These are phyloP conservation scores for Verbascum thapsus DNA, from an alignment of 257 asterid species.

Conservation along the genomic window DNA sequence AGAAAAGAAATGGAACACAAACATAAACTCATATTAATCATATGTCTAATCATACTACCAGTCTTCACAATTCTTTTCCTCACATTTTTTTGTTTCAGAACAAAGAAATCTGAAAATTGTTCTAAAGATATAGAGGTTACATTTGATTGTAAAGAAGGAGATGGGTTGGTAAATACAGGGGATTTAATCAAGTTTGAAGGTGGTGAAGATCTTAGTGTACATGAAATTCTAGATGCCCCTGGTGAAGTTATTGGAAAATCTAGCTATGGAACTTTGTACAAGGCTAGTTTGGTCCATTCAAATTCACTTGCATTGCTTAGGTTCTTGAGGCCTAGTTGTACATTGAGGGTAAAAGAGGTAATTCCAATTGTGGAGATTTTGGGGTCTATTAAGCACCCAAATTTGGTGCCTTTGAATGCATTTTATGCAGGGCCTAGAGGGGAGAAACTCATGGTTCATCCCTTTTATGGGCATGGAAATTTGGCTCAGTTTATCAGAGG, in stretches of 20 bases:
- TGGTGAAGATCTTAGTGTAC: constrained; percentile 60
- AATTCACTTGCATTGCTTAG: constrained; percentile 64
- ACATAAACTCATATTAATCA: constrained; percentile 47
- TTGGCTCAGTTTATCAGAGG: constrained; percentile 78
- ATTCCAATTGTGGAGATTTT: constrained; percentile 60
- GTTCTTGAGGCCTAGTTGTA: constrained; percentile 89
- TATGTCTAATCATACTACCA: constrained; percentile 42
- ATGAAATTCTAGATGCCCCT: constrained; percentile 82
- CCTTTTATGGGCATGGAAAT: constrained; percentile 65
- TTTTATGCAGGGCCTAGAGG: constrained; percentile 86
- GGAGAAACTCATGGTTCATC: constrained; percentile 87
- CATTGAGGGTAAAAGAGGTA: constrained; percentile 68
- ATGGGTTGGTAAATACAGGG: constrained; percentile 41
- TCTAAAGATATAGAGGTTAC: constrained; percentile 49
- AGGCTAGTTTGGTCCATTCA: constrained; percentile 61
- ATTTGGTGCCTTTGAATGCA: constrained; percentile 80
- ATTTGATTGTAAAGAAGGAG: constrained; percentile 50
- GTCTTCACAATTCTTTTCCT: constrained; percentile 37
- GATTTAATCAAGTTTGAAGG: constrained; percentile 70
- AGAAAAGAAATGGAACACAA: constrained; percentile 55
- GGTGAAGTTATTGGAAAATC: constrained; percentile 93
- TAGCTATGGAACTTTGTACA: constrained; percentile 75
- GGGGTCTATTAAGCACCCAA: constrained; percentile 75
- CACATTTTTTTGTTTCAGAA: constrained; percentile 40
- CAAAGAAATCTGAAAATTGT: constrained; percentile 35